Evolutionary conservation across 495 filamentous ascomycete genomes (phyloP).

Genomic region (Friedmanniomyces endolithicus): DNA sequence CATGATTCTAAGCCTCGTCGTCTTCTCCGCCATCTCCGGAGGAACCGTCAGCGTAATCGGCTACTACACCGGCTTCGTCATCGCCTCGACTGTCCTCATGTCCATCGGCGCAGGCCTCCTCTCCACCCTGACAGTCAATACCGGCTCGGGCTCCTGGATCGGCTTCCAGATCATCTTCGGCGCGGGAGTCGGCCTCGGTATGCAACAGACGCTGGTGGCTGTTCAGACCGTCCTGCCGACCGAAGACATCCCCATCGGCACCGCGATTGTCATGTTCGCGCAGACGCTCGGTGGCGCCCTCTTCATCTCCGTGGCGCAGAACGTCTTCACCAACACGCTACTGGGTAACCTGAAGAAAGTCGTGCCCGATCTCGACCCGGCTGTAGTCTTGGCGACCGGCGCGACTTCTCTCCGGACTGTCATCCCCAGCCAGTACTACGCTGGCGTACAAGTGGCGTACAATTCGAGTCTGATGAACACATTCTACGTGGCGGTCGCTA

Average conservation of each 20-base stretch:
- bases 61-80: conserved; percentile 54
- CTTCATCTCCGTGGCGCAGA: conserved; percentile 55
- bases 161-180: conserved; percentile 61
- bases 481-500: conserved; percentile 57
- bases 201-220: conserved; percentile 18
- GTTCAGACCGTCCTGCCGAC: conserved; percentile 14
- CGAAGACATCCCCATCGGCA: conserved; percentile 16
- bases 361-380: conserved; percentile 40
- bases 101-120: conserved; percentile 51
- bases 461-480: conserved; percentile 54
- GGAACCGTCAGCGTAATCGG: conserved; percentile 42
- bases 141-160: conserved; percentile 45
- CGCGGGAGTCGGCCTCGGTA: conserved; percentile 46
- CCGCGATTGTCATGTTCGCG: conserved; percentile 46
- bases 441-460: conserved; percentile 52
- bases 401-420: conserved; percentile 49
- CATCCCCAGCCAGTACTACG: conserved; percentile 32
- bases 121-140: conserved; percentile 44
- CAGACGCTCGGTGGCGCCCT: conserved; percentile 62
- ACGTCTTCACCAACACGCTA: conserved; percentile 63
- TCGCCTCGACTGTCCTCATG: conserved; percentile 41
- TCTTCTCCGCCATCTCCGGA: conserved; percentile 39
- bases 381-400: conserved; percentile 44
- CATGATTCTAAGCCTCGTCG: conserved; percentile 36
- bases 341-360: conserved; percentile 38